These are phyloP conservation scores for Cercospora sp. DNA, from an alignment of 2,329 filamentous ascomycete species.

Conservation along the genomic window DNA sequence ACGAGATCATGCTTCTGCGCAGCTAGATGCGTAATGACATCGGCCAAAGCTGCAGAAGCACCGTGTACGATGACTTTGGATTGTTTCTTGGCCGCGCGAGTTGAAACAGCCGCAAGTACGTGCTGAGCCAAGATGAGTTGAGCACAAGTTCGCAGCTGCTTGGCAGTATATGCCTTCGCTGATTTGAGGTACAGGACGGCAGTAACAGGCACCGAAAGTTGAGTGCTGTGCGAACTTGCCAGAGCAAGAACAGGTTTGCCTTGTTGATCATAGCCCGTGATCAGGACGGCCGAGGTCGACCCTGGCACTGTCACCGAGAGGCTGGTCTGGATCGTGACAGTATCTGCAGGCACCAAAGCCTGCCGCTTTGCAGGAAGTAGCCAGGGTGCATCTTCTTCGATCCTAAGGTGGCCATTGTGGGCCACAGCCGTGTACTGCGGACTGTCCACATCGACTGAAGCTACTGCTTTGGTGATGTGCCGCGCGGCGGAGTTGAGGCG, in stretches of 20 bases:
- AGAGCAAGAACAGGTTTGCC: slow-evolving; percentile 16
- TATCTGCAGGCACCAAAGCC: not conserved
- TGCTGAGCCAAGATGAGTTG: slow-evolving; percentile 18
- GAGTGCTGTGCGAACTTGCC: slow-evolving; percentile 12
- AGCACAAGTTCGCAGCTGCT: slow-evolving; percentile 20
- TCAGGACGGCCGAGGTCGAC: slow-evolving; percentile 14
- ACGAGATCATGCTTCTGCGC: not conserved
- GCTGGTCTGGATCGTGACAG: slow-evolving; percentile 2
- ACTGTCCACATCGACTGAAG: not conserved
- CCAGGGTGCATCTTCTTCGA: slow-evolving; percentile 22
- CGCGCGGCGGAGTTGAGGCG: slow-evolving; percentile 33
- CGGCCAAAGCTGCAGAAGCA: slow-evolving; percentile 17
- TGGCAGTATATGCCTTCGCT: slow-evolving; percentile 2
- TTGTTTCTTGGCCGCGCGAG: not conserved
- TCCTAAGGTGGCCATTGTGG: slow-evolving; percentile 11
- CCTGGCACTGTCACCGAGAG: slow-evolving; percentile 17
- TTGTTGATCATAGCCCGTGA: slow-evolving; percentile 15
- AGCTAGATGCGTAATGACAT: slow-evolving; percentile 11
- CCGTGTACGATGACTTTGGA: slow-evolving; percentile 19
- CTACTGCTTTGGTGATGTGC: slow-evolving; percentile 22
- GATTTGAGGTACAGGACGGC: slow-evolving; percentile 7
- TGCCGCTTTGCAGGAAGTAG: slow-evolving; percentile 6
- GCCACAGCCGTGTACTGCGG: slow-evolving; percentile 16
- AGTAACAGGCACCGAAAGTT: not conserved
- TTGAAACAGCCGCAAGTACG: slow-evolving; percentile 17